A percentile compares a stretch with the other conserved stretches of the same genome.
Conservation (phyloP, 2,329 filamentous ascomycete genomes). For the Massarina eburnea region DNA sequence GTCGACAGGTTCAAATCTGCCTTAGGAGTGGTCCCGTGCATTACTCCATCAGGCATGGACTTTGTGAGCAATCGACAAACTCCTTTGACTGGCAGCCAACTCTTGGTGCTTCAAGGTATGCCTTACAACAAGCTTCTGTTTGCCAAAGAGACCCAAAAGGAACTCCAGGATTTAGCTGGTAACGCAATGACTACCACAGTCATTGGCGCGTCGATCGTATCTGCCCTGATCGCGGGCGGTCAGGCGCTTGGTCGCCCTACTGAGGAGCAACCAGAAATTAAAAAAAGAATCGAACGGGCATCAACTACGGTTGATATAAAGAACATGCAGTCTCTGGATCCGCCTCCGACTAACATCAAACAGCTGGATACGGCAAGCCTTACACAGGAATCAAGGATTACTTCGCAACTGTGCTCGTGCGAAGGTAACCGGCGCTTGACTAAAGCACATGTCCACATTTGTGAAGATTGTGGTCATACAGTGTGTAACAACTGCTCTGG, state of each 20-base stretch:
- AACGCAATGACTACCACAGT: slow-evolving; percentile 81
- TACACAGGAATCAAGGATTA: slow-evolving; percentile 30
- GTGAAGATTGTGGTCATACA: slow-evolving; percentile 56
- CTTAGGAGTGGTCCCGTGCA: slow-evolving; percentile 64
- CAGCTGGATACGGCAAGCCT: slow-evolving; percentile 7
- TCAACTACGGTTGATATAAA: neutral
- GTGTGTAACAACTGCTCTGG: slow-evolving; percentile 57
- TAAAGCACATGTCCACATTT: slow-evolving; percentile 48
- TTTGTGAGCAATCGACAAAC: slow-evolving; percentile 64
- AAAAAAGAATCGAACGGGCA: neutral
- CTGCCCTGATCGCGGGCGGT: slow-evolving; percentile 54
- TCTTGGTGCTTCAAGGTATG: slow-evolving; percentile 68
- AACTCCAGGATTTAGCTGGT: slow-evolving; percentile 71
- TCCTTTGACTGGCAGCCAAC: slow-evolving; percentile 63
- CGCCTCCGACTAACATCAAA: neutral
- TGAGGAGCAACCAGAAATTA: neutral
- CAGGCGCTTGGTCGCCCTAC: slow-evolving; percentile 7
- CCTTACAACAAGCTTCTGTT: slow-evolving; percentile 64
- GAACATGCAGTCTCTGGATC: neutral
- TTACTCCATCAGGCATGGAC: slow-evolving; percentile 66
- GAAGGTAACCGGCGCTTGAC: slow-evolving; percentile 52
- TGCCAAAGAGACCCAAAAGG: slow-evolving; percentile 58
- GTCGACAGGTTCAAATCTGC: slow-evolving; percentile 61
- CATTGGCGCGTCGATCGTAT: slow-evolving; percentile 64
- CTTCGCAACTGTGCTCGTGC: slow-evolving; percentile 57